Base-by-base conservation (phyloP, 2,329 filamentous ascomycete genomes). In the Coniochaeta hoffmannii region DNA sequence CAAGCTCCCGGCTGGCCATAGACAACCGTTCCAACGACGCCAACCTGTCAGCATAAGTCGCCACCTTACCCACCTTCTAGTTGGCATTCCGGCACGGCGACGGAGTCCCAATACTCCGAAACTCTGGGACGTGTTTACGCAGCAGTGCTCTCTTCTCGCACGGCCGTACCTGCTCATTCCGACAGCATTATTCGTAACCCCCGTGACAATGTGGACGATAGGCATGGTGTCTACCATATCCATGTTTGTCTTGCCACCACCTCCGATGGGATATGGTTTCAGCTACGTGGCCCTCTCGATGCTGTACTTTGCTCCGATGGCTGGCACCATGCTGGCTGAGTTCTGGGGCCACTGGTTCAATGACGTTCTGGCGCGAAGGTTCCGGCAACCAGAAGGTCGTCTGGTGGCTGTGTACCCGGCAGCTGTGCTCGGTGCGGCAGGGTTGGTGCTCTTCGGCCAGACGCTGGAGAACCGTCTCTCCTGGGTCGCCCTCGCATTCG, bases 261-360 rank as follows among this genome's bases (percentile, higher is more conserved):
- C 73, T 55, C 67, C 64, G 10, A 70, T 69, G 0, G 65, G 70
- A 0, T 68, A 69, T 55, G 68, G 71, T n/a, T 74, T 76, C 50
- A 74, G 68, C 65, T 62, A 55, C 57, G 58, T 38, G 0, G 58
- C 50, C 6, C 53, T 60, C 64, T 70, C 75, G 1, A 75, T 72
- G 59, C 75, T 78, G 59, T 78, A 78, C 61, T 76, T 78, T 59
- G 72, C 73, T 1, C 73, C 73, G 3, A 68, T 78, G 41, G 66
- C 76, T 1, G 76, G 70, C 4, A 69, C 71, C 1, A 59, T 76
- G n/a, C 60, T 77, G 2, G 76, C 75, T 10, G 74, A 76, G 59
- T 55, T 74, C 3, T 60, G 64, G 24, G 76, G 76, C 14, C 76
- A 78, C 61, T 76, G 69, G 69, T 65, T 77, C 1, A 74, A 78